Base-by-base conservation (phyloP, 352 stramenopile species). In the Phytophthora meadii region DNA sequence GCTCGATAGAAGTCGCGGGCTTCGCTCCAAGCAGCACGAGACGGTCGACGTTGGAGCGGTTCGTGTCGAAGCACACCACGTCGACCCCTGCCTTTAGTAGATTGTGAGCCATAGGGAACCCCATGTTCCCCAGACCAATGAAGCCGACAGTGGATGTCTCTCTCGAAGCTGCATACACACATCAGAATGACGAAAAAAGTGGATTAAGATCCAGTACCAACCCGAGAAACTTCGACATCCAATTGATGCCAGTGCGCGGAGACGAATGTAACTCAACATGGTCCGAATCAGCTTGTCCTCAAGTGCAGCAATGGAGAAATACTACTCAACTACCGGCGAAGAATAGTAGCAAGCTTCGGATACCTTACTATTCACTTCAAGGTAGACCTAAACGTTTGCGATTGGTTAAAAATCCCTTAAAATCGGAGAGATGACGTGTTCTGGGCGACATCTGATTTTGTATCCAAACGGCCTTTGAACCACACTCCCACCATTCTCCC, bases 81-180 rank as follows among this genome's bases (percentile, higher is more conserved):
- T 85, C 65, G 32, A 77, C 65, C 22, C 72, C 83, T 12, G 76
- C 88, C 53, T 91, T 84, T 27, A 98, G 55, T 34, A 96, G 64
- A 73, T 98, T 97, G 54, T 83, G 72, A 34, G 87, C 85, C 94
- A 98, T 98, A 11, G 87, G 90, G 44, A 89, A 72, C 0, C 92
- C 93, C 92, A 98, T 98, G 66, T 98, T 97, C 24, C 94, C 94
- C 10, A 98, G 74, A 5, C 94, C 92, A 27, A 98, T 84, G 73
- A 98, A 97, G 19, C 89, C 92, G 17, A 98, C 59, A 10, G 46
- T 47, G 22, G 60, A 36, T 11, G 45, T 50, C 42, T 9, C 10
- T n/a, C 34, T 56, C n/a, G 60, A 45, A 42, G 36, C 58, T 61
- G 17, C 44, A 17, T 12, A 42, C 47, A 40, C 14, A 37, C 30